Conservation (phyloP, 1,139 yeast genomes). For the Kodamaea sp. region DNA sequence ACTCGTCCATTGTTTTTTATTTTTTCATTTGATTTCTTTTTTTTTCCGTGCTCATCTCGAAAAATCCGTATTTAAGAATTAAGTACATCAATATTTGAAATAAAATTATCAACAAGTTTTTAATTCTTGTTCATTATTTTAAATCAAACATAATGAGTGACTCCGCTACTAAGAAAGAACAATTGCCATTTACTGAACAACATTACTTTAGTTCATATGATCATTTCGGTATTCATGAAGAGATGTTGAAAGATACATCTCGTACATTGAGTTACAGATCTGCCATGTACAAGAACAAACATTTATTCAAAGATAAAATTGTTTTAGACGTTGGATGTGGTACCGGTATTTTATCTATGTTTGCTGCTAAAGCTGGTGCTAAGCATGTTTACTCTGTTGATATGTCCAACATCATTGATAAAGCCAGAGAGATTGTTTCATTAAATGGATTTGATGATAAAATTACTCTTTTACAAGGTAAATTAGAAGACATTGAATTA, state of each 20-base stretch:
- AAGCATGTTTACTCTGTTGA: constrained; percentile 96
- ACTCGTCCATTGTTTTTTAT: constrained; percentile 57
- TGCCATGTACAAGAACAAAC: constrained; percentile 89
- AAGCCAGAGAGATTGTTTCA: constrained; percentile 83
- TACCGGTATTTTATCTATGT: constrained; percentile 95
- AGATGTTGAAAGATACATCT: constrained; percentile 94
- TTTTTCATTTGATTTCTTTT: not conserved
- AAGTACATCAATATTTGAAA: not conserved
- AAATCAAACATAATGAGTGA: constrained; percentile 2
- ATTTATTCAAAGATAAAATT: constrained; percentile 83
- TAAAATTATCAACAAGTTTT: not conserved
- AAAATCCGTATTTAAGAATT: not conserved
- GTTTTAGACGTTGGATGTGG: constrained; percentile 99
- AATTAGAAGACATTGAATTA: constrained; percentile 86
- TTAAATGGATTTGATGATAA: constrained; percentile 84
- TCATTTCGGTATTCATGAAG: constrained; percentile 97
- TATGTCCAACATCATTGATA: constrained; percentile 92
- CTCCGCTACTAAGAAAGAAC: constrained; percentile 49
- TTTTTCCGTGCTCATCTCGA: constrained; percentile 1
- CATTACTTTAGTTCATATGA: constrained; percentile 95
- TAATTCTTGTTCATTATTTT: too few relatives aligned
- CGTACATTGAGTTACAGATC: constrained; percentile 90
- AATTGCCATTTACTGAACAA: constrained; percentile 67
- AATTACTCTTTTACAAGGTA: constrained; percentile 87
- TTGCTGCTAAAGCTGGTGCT: constrained; percentile 98